Evolutionary conservation across 164 flowering plant species (phyloP).

Genomic region (Magnolia kwangsiensis): DNA sequence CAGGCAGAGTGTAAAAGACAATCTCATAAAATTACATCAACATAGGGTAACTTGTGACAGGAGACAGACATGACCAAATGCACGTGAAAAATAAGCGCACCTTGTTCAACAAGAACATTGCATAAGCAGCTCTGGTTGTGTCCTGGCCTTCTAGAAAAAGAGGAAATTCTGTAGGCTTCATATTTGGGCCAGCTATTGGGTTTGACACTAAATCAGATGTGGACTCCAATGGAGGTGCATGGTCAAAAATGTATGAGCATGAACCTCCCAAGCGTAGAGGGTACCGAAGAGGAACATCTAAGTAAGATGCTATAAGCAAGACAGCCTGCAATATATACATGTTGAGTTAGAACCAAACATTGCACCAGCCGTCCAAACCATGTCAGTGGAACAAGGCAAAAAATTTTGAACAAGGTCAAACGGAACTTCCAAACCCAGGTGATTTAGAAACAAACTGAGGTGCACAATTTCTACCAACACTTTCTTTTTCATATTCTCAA

Average conservation of each 20-base stretch:
- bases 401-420: too few relatives aligned
- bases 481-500: too few relatives aligned
- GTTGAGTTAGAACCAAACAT: background rate
- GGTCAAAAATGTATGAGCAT: constrained; percentile 64
- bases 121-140: constrained; percentile 93
- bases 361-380: background rate
- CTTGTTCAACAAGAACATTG: constrained; percentile 94
- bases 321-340: constrained; percentile 61
- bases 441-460: too few relatives aligned
- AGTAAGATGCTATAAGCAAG: constrained; percentile 72
- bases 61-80: too few relatives aligned
- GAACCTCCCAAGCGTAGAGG: constrained; percentile 90
- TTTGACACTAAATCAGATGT: constrained; percentile 39
- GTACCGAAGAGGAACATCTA: constrained; percentile 83
- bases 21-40: too few relatives aligned
- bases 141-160: constrained; percentile 97
- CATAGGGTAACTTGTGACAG: too few relatives aligned
- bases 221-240: constrained; percentile 65
- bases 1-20: too few relatives aligned
- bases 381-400: background rate
- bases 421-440: too few relatives aligned
- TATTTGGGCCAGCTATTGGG: constrained; percentile 26
- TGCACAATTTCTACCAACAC: too few relatives aligned
- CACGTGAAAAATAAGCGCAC: constrained; percentile 26
- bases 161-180: constrained; percentile 72